A percentile compares a stretch with the other conserved stretches of the same genome.
Conservation (phyloP, 2,329 filamentous ascomycete species). For the Ophioceras dolichostomum region DNA sequence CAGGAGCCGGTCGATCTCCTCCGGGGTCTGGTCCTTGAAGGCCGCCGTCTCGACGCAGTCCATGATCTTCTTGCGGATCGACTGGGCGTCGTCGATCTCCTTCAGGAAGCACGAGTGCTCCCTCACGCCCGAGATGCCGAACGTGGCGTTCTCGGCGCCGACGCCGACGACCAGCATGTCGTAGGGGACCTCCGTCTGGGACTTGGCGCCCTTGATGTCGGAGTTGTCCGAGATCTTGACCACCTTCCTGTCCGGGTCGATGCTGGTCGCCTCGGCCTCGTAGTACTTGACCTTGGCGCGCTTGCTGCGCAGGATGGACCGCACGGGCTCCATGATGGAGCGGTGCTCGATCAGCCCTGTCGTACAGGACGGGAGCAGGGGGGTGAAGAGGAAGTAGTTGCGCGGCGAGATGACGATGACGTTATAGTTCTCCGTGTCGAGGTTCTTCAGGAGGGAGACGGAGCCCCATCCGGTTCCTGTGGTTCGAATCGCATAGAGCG, state of each 20-base stretch:
- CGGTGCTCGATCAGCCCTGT: slow-evolving; percentile 97
- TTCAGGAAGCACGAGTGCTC: slow-evolving; percentile 98
- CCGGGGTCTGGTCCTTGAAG: slow-evolving; percentile 86
- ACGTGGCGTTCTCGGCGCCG: slow-evolving; percentile 95
- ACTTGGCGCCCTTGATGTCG: slow-evolving; percentile 74
- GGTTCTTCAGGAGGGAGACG: slow-evolving; percentile 93
- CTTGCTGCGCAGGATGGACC: slow-evolving; percentile 92
- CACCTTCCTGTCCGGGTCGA: slow-evolving; percentile 83
- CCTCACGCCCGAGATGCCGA: slow-evolving; percentile 89
- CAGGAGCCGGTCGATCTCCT: slow-evolving; percentile 85
- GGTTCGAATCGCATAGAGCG: no score
- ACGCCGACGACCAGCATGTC: slow-evolving; percentile 98
- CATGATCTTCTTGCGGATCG: slow-evolving; percentile 98
- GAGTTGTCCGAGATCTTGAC: slow-evolving; percentile 87
- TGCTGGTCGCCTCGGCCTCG: slow-evolving; percentile 92
- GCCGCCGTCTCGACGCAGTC: slow-evolving; percentile 97
- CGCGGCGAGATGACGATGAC: slow-evolving; percentile 94
- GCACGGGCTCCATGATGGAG: slow-evolving; percentile 98
- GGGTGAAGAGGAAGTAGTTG: slow-evolving; percentile 99
- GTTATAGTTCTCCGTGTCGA: slow-evolving; percentile 99
- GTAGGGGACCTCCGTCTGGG: slow-evolving; percentile 82
- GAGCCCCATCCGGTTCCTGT: slow-evolving; percentile 91
- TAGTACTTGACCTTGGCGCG: slow-evolving; percentile 90
- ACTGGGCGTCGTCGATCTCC: slow-evolving; percentile 92
- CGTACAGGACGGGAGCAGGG: slow-evolving; percentile 91